Evolutionary conservation across 2,329 filamentous ascomycete genomes (phyloP), one percentile per base, ranked within the genome.

Genomic region (Thielaviopsis euricoi): DNA sequence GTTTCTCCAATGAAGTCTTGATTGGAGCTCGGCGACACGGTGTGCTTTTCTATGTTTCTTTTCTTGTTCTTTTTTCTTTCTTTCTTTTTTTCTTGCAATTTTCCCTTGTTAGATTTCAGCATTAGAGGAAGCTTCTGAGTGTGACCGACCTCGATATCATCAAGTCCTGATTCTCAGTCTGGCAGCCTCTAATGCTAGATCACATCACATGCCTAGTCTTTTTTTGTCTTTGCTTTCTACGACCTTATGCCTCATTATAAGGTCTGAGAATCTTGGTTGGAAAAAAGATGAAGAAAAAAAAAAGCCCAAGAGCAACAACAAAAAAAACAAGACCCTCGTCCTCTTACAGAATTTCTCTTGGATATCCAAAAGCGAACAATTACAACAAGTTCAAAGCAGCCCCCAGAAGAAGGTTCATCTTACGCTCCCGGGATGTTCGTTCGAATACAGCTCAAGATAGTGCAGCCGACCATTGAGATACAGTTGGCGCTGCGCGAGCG

Each of bases 391-490:
- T 12, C 37, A 43, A 43, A 43, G 15, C 43, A 37, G 22, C 7
- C 15, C 48, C 46, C 55, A 56, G 43, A 50, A 51, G 51, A 33
- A 21, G 25, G 19, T 19, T n/a, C 55, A 56, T 51, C 48, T 52
- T 49, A 56, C 37, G 10, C 55, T 56, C 55, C 55, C 55, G 26
- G 55, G 55, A 22, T 52, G 55, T 19, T 37, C 21, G 22, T 43
- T 43, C 40, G 21, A 22, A 48, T 48, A 19, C 23, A 48, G 22
- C 40, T 29, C 22, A 13, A 49, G 10, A 26, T 48, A 40, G 29
- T 54, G 22, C 48, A 40, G 17, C 53, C 21, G 15, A 43, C 13
- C 55, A 17, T 51, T 23, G n/a, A 19, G 26, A 56, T 51, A 51
- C 23, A 43, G 37, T 43, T 43, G 37, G 37, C 17, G 37, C 37